phyloP scores from a whole-genome alignment of 768 basidiomycete genomes.

The Lactifluus piperatus region DNA sequence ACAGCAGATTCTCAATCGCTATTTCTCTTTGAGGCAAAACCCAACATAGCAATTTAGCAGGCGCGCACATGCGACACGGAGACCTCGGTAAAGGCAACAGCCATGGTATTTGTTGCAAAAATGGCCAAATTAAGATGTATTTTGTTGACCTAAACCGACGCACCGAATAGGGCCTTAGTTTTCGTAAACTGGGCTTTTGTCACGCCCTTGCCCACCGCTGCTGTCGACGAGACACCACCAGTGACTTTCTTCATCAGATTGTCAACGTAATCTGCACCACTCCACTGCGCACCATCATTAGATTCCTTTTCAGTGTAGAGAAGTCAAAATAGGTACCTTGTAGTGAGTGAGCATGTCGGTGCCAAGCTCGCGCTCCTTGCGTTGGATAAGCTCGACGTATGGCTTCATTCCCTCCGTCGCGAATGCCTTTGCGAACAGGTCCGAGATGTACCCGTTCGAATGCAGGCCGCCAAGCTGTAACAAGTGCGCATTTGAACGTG shows the following conservation, averaged over 20 bases:
- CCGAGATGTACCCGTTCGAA: constrained; percentile 95
- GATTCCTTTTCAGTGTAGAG: not conserved
- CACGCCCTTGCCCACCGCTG: constrained; percentile 99
- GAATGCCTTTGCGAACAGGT: constrained; percentile 81
- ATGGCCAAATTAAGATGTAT: too few species aligned
- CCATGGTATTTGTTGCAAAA: too few species aligned
- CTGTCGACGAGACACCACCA: constrained; percentile 91
- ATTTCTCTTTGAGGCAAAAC: too few species aligned
- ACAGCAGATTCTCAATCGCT: too few species aligned
- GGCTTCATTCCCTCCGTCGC: constrained; percentile 98
- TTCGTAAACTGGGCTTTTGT: constrained; percentile 82
- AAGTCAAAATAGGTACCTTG: constrained; percentile 44
- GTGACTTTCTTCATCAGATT: constrained; percentile 92
- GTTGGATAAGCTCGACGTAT: constrained; percentile 91
- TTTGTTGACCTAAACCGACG: too few species aligned
- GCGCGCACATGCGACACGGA: too few species aligned
- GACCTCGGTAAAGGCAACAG: too few species aligned
- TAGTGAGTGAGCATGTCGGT: constrained; percentile 98
- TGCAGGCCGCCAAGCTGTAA: constrained; percentile 90
- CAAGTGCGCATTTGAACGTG: not conserved
- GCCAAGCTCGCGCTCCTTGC: constrained; percentile 85
- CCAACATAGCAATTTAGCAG: too few species aligned
- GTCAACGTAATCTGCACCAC: constrained; percentile 90
- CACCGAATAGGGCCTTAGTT: constrained; percentile 36
- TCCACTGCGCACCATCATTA: constrained; percentile 55